phyloP scores from a whole-genome alignment of 768 basidiomycete genomes.

The Kwoniella pini region DNA sequence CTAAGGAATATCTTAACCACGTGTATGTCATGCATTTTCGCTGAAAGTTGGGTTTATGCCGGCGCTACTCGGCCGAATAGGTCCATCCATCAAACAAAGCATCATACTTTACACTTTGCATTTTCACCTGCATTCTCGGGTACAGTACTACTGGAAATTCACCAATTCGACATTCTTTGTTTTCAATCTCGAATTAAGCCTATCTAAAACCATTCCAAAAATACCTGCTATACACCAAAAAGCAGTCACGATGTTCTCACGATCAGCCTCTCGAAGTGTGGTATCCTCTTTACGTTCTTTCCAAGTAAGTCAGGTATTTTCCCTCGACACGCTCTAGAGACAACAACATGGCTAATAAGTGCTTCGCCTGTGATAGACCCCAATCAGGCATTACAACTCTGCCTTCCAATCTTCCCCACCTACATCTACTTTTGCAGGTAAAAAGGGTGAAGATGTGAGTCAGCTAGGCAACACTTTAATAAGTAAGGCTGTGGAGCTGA shows the following conservation, averaged over 20 bases:
- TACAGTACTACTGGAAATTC: not conserved
- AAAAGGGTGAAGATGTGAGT: conserved; percentile 82
- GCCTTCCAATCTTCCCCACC: conserved; percentile 61
- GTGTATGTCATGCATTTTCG: not conserved
- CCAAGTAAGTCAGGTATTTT: conserved; percentile 13
- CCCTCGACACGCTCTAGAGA: no score
- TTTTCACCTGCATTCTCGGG: no score
- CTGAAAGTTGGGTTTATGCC: not conserved
- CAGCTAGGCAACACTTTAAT: not conserved
- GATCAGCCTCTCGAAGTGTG: conserved; percentile 30
- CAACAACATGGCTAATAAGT: no score
- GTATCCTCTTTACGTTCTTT: conserved; percentile 31
- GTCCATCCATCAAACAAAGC: not conserved
- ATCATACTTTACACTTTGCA: no score
- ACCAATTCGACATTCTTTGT: no score
- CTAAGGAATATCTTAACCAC: not conserved
- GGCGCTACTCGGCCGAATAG: conserved; percentile 16
- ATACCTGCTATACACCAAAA: not conserved
- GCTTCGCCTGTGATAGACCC: conserved; percentile 8
- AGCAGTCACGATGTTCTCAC: conserved; percentile 28
- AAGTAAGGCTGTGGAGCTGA: conserved; percentile 3
- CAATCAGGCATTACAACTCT: conserved; percentile 44
- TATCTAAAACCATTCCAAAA: not conserved
- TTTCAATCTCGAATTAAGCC: no score
- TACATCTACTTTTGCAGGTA: conserved; percentile 84